These are phyloP conservation scores for Sideroxylon spinosum DNA, from an alignment of 179 eudicot species.

Conservation along the genomic window DNA sequence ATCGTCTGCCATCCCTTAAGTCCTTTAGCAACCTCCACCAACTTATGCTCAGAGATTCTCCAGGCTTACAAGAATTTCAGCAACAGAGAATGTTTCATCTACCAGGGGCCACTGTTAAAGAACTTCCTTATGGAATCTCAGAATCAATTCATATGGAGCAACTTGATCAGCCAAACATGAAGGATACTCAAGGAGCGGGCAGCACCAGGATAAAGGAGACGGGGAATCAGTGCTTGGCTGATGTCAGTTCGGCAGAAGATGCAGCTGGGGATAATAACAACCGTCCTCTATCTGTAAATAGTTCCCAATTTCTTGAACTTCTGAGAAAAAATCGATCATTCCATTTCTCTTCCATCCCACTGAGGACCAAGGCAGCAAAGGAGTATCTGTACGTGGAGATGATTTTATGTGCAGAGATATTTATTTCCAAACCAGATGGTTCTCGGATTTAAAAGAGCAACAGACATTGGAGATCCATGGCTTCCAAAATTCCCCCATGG, in stretches of 20 bases:
- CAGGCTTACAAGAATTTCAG: constrained; percentile 11
- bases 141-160: constrained; percentile 14
- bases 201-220: not conserved
- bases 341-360: constrained; percentile 18
- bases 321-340: constrained; percentile 2
- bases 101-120: not conserved
- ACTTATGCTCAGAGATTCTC: constrained; percentile 21
- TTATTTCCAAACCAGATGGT: not conserved
- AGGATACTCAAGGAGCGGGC: not conserved
- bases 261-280: not conserved
- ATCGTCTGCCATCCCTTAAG: not conserved
- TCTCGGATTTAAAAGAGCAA: not conserved
- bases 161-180: constrained; percentile 20
- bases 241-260: not conserved
- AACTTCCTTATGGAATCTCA: constrained; percentile 23
- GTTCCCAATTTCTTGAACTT: constrained; percentile 12
- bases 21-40: constrained; percentile 16
- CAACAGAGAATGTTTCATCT: not conserved
- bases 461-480: constrained; percentile 23
- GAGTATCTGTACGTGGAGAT: not conserved
- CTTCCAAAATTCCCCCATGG: constrained; percentile 6
- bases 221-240: constrained; percentile 16
- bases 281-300: not conserved
- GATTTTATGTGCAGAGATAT: constrained; percentile 19
- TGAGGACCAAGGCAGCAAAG: not conserved